Percentiles rank a stretch among this genome's conserved stretches.
phyloP scores from a whole-genome alignment of 768 basidiomycete genomes.

The Mycena sanguinolenta region DNA sequence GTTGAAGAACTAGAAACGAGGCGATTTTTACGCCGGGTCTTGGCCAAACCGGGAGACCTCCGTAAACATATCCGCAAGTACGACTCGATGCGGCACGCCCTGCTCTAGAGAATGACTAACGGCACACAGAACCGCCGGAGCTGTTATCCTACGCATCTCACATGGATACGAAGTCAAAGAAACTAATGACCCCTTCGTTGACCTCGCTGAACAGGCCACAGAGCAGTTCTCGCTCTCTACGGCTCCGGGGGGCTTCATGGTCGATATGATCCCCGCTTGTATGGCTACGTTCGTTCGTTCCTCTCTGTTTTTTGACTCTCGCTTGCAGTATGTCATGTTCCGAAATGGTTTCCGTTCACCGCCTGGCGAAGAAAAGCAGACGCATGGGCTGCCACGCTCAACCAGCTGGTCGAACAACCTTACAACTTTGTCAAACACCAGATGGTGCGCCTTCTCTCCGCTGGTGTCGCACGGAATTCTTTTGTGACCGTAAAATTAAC shows the following conservation, averaged over 20 bases:
- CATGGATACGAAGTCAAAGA: conserved; percentile 69
- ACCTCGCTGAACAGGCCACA: conserved; percentile 66
- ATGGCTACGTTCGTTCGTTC: conserved; percentile 37
- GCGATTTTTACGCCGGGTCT: conserved; percentile 61
- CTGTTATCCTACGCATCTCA: conserved; percentile 65
- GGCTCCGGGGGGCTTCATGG: conserved; percentile 64
- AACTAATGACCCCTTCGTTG: conserved; percentile 63
- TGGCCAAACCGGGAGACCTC: conserved; percentile 62
- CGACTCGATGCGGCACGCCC: conserved; percentile 34
- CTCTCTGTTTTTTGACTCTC: conserved; percentile 10
- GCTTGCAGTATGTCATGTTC: conserved; percentile 66
- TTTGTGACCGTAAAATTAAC: conserved; percentile 19
- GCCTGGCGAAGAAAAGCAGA: conserved; percentile 67
- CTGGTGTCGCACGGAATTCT: conserved; percentile 29
- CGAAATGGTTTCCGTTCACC: conserved; percentile 76
- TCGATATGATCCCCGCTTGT: conserved; percentile 66
- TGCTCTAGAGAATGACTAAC: conserved; percentile 11
- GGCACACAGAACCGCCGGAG: conserved; percentile 61
- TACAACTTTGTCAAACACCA: conserved; percentile 72
- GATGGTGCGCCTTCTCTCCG: conserved; percentile 55
- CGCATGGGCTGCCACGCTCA: conserved; percentile 65
- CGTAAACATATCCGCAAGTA: conserved; percentile 63
- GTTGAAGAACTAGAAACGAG: conserved; percentile 62
- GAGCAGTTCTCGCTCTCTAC: conserved; percentile 68
- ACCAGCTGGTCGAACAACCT: conserved; percentile 69